phyloP scores from a whole-genome alignment of 495 filamentous ascomycete genomes.

The Staphylotrichum longicolle region DNA sequence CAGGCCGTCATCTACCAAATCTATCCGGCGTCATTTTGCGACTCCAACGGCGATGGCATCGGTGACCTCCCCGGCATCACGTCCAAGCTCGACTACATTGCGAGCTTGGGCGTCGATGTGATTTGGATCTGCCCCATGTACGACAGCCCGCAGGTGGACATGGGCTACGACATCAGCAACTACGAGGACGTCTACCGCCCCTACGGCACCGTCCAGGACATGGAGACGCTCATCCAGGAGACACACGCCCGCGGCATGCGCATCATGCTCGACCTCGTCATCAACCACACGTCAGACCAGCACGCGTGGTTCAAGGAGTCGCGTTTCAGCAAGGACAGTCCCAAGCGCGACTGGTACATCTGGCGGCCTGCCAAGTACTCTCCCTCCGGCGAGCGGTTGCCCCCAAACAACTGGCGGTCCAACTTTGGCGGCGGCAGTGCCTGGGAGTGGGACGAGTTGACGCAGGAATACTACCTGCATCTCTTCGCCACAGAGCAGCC shows the following conservation, averaged over 20 bases:
- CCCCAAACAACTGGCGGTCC: constrained; percentile 70
- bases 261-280: constrained; percentile 70
- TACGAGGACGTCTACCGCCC: constrained; percentile 59
- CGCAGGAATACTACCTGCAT: constrained; percentile 68
- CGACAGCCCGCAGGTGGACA: constrained; percentile 58
- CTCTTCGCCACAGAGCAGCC: constrained; percentile 64
- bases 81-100: constrained; percentile 64
- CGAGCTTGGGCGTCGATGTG: constrained; percentile 60
- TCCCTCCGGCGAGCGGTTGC: constrained; percentile 57
- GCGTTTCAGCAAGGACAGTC: constrained; percentile 55
- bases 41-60: constrained; percentile 64
- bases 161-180: constrained; percentile 63
- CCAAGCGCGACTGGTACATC: constrained; percentile 70
- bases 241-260: constrained; percentile 53
- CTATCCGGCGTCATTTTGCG: constrained; percentile 66
- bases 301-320: constrained; percentile 74
- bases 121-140: constrained; percentile 66
- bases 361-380: constrained; percentile 63
- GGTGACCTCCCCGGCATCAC: constrained; percentile 69
- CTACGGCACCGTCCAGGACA: constrained; percentile 62
- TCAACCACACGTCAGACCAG: constrained; percentile 74
- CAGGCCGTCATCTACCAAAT: constrained; percentile 61
- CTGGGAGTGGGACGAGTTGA: constrained; percentile 65
- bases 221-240: constrained; percentile 55
- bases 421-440: constrained; percentile 51